Evolutionary conservation across 768 basidiomycete species (phyloP), one percentile per base, ranked within the genome.

Genomic region (Mycena vulgaris): DNA sequence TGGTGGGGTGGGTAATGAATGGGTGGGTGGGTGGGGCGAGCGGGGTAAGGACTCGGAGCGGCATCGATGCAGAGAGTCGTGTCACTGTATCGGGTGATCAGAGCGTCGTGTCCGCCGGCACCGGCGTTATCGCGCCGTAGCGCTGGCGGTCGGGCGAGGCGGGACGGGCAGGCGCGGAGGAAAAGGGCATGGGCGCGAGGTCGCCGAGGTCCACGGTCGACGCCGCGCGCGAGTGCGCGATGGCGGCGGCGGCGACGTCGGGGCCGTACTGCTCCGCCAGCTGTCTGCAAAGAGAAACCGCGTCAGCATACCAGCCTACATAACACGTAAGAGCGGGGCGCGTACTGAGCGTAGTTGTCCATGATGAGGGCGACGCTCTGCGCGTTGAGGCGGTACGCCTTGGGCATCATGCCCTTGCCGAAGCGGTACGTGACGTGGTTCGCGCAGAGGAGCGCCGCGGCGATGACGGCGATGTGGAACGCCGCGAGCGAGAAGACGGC

Each of bases 361-460:
- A 95, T 91, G 77, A 96, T 93, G 28, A 92, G 87, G 0, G 89
- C 92, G 89, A 95, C 93, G 56, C 87, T 89, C 65, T 82, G 87
- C 83, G 88, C 80, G 77, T 90, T 89, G 39, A 95, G 83, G 47
- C 93, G 84, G 77, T 96, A 95, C 33, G 90, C 88, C 83, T 93
- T 91, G 28, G 94, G 95, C 87, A 93, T 94, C 89, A 95, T 90
- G 52, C 95, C 94, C 83, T 95, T 95, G 0, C 94, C 93, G 78
- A 95, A 95, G 39, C 94, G 83, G 75, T 95, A 95, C 53, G 93
- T 95, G 78, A 95, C 89, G 74, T 95, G 93, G 80, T 94, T 93
- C 6, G 89, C 88, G 80, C 92, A 95, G 45, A 95, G 78, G 58
- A 95, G 80, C 2, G 86, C 89, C 1, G 86, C 82, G 60, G 93